phyloP scores from a whole-genome alignment of 2,329 filamentous ascomycete genomes.

The Proliferodiscus dingleyae region DNA sequence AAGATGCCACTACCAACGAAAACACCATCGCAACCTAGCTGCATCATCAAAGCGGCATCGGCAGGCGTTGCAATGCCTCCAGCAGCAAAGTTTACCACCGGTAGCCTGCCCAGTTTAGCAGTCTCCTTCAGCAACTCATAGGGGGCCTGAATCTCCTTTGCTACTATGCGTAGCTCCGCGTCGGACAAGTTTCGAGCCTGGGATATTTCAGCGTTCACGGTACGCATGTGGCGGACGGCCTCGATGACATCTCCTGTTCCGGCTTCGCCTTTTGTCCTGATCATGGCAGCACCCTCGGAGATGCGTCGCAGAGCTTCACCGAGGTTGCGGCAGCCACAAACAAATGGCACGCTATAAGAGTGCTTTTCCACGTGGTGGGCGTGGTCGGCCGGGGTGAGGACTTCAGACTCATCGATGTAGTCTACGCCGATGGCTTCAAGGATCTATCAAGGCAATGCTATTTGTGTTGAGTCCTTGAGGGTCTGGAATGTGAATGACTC shows the following conservation, averaged over 20 bases:
- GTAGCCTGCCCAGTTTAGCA: conserved; percentile 78
- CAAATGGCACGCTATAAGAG: conserved; percentile 78
- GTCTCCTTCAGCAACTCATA: conserved; percentile 79
- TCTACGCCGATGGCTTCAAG: conserved; percentile 92
- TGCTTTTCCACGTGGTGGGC: conserved; percentile 88
- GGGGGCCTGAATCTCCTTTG: conserved; percentile 75
- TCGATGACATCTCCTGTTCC: conserved; percentile 96
- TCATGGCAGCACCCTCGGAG: conserved; percentile 94
- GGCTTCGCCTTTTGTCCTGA: conserved; percentile 96
- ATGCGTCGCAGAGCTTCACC: conserved; percentile 90
- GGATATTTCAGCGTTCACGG: conserved; percentile 77
- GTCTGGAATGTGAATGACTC: conserved; percentile 20
- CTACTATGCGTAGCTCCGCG: conserved; percentile 70
- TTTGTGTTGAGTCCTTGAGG: conserved; percentile 4
- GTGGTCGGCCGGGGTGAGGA: conserved; percentile 90
- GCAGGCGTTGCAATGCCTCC: conserved; percentile 99
- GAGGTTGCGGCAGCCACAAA: conserved; percentile 92
- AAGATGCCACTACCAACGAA: conserved; percentile 98
- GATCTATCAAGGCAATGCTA: conserved; percentile 53
- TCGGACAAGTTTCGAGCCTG: conserved; percentile 61
- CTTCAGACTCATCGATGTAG: conserved; percentile 98
- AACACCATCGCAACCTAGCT: conserved; percentile 94
- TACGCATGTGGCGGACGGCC: conserved; percentile 93
- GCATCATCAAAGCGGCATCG: conserved; percentile 98
- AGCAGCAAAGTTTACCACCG: conserved; percentile 96